Evolutionary conservation across 345 rosid species (phyloP).

Genomic region (Rhizophora apiculata): DNA sequence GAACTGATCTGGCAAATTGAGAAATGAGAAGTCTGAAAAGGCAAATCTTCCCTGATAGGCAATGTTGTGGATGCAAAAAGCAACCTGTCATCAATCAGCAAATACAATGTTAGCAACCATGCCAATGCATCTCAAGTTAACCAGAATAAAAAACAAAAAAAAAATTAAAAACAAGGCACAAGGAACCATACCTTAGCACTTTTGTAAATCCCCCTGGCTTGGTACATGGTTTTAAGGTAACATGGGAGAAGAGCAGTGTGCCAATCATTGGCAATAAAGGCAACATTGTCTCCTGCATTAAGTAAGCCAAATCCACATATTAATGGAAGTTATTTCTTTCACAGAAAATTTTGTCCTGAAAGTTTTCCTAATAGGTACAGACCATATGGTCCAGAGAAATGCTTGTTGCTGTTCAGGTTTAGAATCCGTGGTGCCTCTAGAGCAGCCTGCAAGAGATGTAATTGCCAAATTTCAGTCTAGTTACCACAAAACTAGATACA

Average conservation of each 20-base stretch:
- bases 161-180: not conserved
- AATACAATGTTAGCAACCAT: not conserved
- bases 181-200: slow-evolving; percentile 78
- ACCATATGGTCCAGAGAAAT: slow-evolving; percentile 94
- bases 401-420: slow-evolving; percentile 47
- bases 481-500: not conserved
- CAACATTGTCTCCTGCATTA: slow-evolving; percentile 71
- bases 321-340: not conserved
- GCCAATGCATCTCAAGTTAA: not conserved
- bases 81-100: slow-evolving; percentile 50
- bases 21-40: slow-evolving; percentile 60
- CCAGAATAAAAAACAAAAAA: not conserved
- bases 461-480: not conserved
- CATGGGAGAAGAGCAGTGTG: slow-evolving; percentile 92
- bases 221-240: slow-evolving; percentile 68
- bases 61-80: slow-evolving; percentile 93
- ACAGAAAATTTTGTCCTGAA: not conserved
- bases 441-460: slow-evolving; percentile 63
- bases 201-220: slow-evolving; percentile 60
- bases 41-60: slow-evolving; percentile 88
- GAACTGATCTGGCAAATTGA: slow-evolving; percentile 66
- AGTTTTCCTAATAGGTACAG: slow-evolving; percentile 17
- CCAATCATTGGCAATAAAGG: slow-evolving; percentile 91
- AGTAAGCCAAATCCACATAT: not conserved
- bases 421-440: slow-evolving; percentile 84